Evolutionary conservation across 1,139 yeast genomes (phyloP).

Genomic region (Candida tetrigidarum): DNA sequence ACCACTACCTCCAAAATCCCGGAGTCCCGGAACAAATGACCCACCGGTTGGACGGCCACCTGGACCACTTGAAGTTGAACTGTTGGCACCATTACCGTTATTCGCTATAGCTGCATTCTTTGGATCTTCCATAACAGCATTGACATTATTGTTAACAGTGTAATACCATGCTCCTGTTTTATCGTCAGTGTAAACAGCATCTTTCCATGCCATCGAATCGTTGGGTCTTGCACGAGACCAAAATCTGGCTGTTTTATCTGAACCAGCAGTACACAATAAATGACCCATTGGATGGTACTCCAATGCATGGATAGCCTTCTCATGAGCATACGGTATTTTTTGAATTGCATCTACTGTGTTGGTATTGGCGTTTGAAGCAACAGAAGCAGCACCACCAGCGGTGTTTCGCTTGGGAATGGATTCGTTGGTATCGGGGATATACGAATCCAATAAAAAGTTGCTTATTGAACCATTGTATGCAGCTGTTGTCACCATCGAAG

Average conservation of each 20-base stretch:
- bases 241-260: conserved; percentile 91
- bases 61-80: background rate
- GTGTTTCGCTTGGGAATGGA: conserved; percentile 21
- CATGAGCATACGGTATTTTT: conserved; percentile 89
- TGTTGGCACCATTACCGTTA: background rate
- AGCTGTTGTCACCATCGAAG: conserved; percentile 80
- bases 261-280: conserved; percentile 87
- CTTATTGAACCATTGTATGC: conserved; percentile 87
- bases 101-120: conserved; percentile 5
- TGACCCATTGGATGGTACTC: conserved; percentile 97
- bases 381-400: background rate
- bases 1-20: background rate
- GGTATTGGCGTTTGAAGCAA: conserved; percentile 13
- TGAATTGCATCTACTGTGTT: conserved; percentile 53
- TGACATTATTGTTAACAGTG: conserved; percentile 66
- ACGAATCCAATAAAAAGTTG: conserved; percentile 71
- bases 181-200: conserved; percentile 71
- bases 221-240: conserved; percentile 95
- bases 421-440: conserved; percentile 34
- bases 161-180: conserved; percentile 77
- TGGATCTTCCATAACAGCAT: conserved; percentile 54
- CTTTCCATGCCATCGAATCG: conserved; percentile 83
- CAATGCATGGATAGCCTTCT: conserved; percentile 85
- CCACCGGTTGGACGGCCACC: too few species aligned
- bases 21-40: too few species aligned